Conservation (phyloP, 768 basidiomycete genomes). For the Podaxis rugospora region DNA sequence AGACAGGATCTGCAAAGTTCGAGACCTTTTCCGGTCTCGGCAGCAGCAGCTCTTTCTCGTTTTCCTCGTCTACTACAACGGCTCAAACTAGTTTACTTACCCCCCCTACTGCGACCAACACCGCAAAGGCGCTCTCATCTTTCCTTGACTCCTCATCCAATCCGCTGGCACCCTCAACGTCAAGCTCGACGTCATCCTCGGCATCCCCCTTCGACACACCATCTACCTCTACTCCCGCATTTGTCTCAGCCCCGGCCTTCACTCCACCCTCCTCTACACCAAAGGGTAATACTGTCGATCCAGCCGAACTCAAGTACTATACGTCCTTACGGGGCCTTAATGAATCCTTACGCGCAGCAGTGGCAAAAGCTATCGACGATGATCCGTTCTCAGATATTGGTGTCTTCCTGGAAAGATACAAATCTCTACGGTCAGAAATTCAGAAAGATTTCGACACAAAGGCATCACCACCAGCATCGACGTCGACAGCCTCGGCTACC, state of each 20-base stretch:
- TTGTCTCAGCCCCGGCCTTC: constrained; percentile 1
- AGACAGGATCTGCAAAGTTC: constrained; percentile 39
- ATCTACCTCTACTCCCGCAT: background rate
- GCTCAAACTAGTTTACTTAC: constrained; percentile 11
- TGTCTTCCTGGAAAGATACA: constrained; percentile 56
- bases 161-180: background rate
- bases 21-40: constrained; percentile 52
- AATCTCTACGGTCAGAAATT: constrained; percentile 45
- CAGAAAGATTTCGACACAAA: constrained; percentile 49
- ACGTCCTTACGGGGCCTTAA: constrained; percentile 73
- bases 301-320: constrained; percentile 51
- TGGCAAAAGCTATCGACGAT: constrained; percentile 53
- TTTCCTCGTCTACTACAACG: constrained; percentile 13
- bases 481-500: background rate
- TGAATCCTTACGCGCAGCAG: constrained; percentile 53
- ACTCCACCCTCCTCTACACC: constrained; percentile 9
- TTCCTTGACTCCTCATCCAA: background rate
- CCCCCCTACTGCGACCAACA: background rate
- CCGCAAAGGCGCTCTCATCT: constrained; percentile 5
- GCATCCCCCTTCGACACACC: background rate
- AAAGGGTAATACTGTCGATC: constrained; percentile 22
- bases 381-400: constrained; percentile 71
- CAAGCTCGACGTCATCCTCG: background rate
- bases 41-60: constrained; percentile 30
- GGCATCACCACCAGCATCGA: constrained; percentile 9